Evolutionary conservation across 2,329 filamentous ascomycete genomes (phyloP).

Genomic region (Diaporthe ilicicola): DNA sequence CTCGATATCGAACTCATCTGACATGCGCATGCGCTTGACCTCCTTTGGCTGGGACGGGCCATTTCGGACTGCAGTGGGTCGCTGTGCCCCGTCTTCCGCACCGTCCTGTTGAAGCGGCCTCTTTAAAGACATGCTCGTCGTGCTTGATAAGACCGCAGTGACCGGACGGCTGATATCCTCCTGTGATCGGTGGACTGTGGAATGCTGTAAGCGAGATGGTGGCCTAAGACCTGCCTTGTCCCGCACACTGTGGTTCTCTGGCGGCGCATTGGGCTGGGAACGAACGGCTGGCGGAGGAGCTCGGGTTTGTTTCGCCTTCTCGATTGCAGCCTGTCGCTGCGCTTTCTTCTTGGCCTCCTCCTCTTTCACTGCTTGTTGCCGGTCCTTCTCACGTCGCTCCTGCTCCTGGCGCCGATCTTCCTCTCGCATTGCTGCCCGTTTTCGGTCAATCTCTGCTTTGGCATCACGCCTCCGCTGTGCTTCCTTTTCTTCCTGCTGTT

Average conservation of each 20-base stretch:
- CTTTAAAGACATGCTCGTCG: slow-evolving; percentile 77
- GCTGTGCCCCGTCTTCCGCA: slow-evolving; percentile 61
- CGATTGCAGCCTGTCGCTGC: slow-evolving; percentile 69
- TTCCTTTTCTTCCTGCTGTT: slow-evolving; percentile 84
- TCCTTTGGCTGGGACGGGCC: slow-evolving; percentile 76
- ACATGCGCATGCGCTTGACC: slow-evolving; percentile 80
- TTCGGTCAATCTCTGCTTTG: slow-evolving; percentile 83
- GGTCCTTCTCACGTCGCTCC: slow-evolving; percentile 68
- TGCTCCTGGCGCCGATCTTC: slow-evolving; percentile 71
- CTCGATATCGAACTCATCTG: slow-evolving; percentile 68
- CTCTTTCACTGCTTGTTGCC: slow-evolving; percentile 59
- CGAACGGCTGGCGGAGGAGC: slow-evolving; percentile 69
- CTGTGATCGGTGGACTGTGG: slow-evolving; percentile 58
- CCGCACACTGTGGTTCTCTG: slow-evolving; percentile 52
- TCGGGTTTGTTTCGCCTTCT: slow-evolving; percentile 71
- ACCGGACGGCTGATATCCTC: slow-evolving; percentile 70
- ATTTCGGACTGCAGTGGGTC: slow-evolving; percentile 57
- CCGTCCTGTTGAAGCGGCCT: slow-evolving; percentile 74
- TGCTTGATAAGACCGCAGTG: slow-evolving; percentile 64
- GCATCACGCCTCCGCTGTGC: slow-evolving; percentile 81
- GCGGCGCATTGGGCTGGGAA: slow-evolving; percentile 60
- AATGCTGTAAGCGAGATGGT: slow-evolving; percentile 64
- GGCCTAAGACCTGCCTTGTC: slow-evolving; percentile 51
- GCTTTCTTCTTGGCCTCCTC: slow-evolving; percentile 73
- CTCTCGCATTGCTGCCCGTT: slow-evolving; percentile 72